Evolutionary conservation across 495 filamentous ascomycete genomes (phyloP), one percentile per base, ranked within the genome.

Genomic region (Chaetomium cochliodes): DNA sequence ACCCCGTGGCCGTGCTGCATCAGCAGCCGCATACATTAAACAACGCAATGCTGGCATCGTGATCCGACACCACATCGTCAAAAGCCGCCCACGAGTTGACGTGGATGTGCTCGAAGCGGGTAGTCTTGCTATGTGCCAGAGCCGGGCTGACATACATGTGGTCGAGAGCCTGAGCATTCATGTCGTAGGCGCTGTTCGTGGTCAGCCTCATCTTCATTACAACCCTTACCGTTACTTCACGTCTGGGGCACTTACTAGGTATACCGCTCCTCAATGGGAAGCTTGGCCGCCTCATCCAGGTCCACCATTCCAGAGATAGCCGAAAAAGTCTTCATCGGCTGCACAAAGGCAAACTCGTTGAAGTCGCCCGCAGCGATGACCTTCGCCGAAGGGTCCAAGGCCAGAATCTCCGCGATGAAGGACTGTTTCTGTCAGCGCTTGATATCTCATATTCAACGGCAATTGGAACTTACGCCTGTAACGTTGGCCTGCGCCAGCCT

Each of bases 331-430:
- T 74, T 65, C 68, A 87, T 69, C 0, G 85, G 84, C 70, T 69
- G 44, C 13, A 81, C 84, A 65, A 84, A 85, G 0, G 78, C 64
- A 67, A 86, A 88, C 74, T 89, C 86, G 78, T 89, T 88, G 71
- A 84, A 89, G 68, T 88, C 85, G 13, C 86, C 86, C 0, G 80
- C 76, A 0, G 78, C 71, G 22, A 86, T 71, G 41, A 88, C 73
- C 9, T 68, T 66, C 0, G 85, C 85, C 1, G 71, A 47, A 2
- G 65, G 56, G 65, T 84, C 76, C 16, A 74, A 47, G 1, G 61
- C 65, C 11, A 87, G 77, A 58, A 88, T 79, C 16, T 73, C 16
- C 1, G 65, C 58, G 49, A 79, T 72, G 63, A 79, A 80, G 5
- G 67, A 56, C 66, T 76, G 54, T 23, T 22, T 22, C 25, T n/a